Evolutionary conservation across 129 eudicot species (phyloP).

Genomic region (Apium graveolens): DNA sequence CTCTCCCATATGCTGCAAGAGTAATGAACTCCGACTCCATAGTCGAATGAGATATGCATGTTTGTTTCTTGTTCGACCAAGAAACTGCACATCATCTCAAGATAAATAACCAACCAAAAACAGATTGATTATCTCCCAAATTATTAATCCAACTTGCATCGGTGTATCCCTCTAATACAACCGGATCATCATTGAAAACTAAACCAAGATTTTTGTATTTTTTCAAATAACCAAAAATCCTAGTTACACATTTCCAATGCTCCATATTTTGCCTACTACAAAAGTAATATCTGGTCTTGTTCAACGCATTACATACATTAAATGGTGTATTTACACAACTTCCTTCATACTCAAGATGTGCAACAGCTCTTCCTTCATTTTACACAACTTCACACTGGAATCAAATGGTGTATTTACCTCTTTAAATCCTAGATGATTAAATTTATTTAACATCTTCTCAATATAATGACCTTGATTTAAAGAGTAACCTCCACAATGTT

Average conservation of each 20-base stretch:
- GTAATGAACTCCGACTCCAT: background rate
- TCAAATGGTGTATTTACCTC: too few species aligned
- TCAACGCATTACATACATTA: background rate
- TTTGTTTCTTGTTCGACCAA: background rate
- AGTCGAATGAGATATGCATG: background rate
- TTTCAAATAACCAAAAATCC: background rate
- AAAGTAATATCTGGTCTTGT: background rate
- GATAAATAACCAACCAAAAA: background rate
- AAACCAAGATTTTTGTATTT: background rate
- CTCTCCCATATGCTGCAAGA: background rate
- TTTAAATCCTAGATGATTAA: too few species aligned
- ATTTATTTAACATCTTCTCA: background rate
- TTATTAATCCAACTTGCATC: too few species aligned
- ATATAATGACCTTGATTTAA: background rate
- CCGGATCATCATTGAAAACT: background rate
- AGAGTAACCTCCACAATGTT: background rate
- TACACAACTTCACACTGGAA: too few species aligned
- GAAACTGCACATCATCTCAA: background rate
- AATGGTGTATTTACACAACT: too few species aligned
- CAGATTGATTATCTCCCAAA: too few species aligned
- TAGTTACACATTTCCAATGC: too few species aligned
- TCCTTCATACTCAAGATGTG: too few species aligned
- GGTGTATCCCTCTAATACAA: too few species aligned
- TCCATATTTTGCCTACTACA: background rate
- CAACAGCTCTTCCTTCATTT: too few species aligned